Conservation (phyloP, 2,329 filamentous ascomycete genomes). For the Falciphora oryzae region DNA sequence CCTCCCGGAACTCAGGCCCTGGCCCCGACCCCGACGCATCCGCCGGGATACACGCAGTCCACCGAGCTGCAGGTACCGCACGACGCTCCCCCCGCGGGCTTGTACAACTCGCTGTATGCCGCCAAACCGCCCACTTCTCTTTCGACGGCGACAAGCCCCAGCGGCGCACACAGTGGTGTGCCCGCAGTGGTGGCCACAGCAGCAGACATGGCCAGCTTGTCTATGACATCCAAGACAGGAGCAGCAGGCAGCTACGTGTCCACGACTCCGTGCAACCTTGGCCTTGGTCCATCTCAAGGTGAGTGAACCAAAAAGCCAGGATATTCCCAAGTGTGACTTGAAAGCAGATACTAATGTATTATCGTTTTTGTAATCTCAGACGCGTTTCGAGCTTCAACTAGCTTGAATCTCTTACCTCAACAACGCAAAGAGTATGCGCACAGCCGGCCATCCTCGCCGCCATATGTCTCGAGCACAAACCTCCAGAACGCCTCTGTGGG, state of each 20-base stretch:
- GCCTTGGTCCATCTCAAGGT: too few species aligned
- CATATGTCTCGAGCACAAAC: constrained; percentile 53
- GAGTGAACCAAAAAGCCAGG: too few species aligned
- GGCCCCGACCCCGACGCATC: constrained; percentile 20
- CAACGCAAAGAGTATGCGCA: constrained; percentile 35
- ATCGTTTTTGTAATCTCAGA: too few species aligned
- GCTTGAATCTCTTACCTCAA: too few species aligned
- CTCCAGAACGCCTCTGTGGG: constrained; percentile 43
- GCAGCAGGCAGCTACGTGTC: too few species aligned
- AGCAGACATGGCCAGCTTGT: too few species aligned
- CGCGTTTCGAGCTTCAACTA: too few species aligned
- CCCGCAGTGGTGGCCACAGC: neutral
- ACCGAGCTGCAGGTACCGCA: constrained; percentile 18
- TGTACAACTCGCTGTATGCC: constrained; percentile 27
- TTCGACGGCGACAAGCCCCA: neutral
- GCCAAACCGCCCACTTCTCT: constrained; percentile 20
- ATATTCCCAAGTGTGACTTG: too few species aligned
- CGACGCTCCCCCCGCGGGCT: constrained; percentile 18
- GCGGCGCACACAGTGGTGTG: neutral
- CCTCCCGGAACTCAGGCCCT: constrained; percentile 19
- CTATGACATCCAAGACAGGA: too few species aligned
- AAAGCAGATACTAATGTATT: too few species aligned
- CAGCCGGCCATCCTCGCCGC: constrained; percentile 51
- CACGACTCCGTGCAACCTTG: too few species aligned
- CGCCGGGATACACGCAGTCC: constrained; percentile 20